A percentile compares a stretch with the other conserved stretches of the same genome.
Conservation (phyloP, 2,329 filamentous ascomycete genomes). For the Didymella pinodella region DNA sequence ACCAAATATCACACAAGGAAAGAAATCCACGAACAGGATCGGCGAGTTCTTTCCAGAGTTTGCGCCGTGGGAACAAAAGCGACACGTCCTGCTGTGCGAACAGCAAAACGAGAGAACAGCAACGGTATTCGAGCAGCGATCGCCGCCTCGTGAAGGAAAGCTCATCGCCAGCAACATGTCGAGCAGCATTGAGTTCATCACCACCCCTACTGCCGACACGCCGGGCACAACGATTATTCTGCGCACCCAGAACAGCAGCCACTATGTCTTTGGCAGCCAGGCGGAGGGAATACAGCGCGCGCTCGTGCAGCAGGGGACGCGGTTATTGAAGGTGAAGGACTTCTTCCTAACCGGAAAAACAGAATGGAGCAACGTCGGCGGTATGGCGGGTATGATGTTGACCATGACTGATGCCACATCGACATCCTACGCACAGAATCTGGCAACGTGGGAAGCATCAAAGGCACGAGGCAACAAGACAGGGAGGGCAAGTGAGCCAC, state of each 20-base stretch:
- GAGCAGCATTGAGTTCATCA: slow-evolving; percentile 76
- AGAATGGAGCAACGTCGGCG: slow-evolving; percentile 79
- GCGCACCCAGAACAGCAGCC: slow-evolving; percentile 72
- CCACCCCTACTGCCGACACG: slow-evolving; percentile 87
- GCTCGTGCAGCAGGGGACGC: slow-evolving; percentile 71
- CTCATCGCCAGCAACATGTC: slow-evolving; percentile 64
- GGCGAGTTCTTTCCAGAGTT: slow-evolving; percentile 18
- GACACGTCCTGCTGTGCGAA: background rate
- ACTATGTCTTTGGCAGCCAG: slow-evolving; percentile 85
- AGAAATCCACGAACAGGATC: background rate
- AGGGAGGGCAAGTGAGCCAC: slow-evolving; percentile 21
- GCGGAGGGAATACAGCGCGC: slow-evolving; percentile 86
- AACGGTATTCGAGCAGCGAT: background rate
- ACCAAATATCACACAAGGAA: background rate
- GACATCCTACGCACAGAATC: slow-evolving; percentile 56
- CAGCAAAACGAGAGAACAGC: background rate
- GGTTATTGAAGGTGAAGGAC: slow-evolving; percentile 72
- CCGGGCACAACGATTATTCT: slow-evolving; percentile 79
- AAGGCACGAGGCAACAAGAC: slow-evolving; percentile 21
- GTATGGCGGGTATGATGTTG: slow-evolving; percentile 83
- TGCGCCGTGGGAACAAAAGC: slow-evolving; percentile 5
- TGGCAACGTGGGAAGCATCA: slow-evolving; percentile 42
- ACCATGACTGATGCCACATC: slow-evolving; percentile 76
- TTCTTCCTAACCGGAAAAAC: slow-evolving; percentile 83
- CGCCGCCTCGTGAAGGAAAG: background rate